Evolutionary conservation across 2,329 filamentous ascomycete genomes (phyloP).

Genomic region (Aureobasidium sp.): DNA sequence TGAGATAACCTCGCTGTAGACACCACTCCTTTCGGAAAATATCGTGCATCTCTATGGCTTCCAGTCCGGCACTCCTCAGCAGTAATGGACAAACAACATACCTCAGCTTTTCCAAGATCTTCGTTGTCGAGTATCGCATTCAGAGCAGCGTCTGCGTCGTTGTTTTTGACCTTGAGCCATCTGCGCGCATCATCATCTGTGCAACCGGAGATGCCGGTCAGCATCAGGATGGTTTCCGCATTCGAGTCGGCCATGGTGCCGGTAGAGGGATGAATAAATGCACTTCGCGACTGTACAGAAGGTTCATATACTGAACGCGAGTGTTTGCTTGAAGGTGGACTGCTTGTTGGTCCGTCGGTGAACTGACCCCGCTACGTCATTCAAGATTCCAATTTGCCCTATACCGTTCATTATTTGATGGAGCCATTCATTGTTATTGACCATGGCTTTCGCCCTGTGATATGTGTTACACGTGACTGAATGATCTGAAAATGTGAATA

Average conservation of each 20-base stretch:
- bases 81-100: background rate
- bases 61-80: background rate
- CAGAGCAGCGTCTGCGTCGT: slow-evolving; percentile 21
- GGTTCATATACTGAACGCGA: background rate
- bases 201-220: slow-evolving; percentile 18
- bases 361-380: slow-evolving; percentile 6
- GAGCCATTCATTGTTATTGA: background rate
- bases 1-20: background rate
- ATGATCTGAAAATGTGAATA: background rate
- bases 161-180: slow-evolving; percentile 26
- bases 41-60: background rate
- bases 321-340: background rate
- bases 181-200: slow-evolving; percentile 18
- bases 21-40: background rate
- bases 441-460: background rate
- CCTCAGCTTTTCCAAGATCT: slow-evolving; percentile 21
- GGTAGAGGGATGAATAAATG: background rate
- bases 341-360: slow-evolving; percentile 5
- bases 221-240: slow-evolving; percentile 17
- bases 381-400: background rate
- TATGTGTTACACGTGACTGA: background rate
- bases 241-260: slow-evolving; percentile 17
- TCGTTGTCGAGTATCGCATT: slow-evolving; percentile 25
- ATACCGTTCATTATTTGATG: background rate
- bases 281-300: background rate